phyloP scores from a whole-genome alignment of 2,329 filamentous ascomycete genomes.

The Colletotrichum sp. region DNA sequence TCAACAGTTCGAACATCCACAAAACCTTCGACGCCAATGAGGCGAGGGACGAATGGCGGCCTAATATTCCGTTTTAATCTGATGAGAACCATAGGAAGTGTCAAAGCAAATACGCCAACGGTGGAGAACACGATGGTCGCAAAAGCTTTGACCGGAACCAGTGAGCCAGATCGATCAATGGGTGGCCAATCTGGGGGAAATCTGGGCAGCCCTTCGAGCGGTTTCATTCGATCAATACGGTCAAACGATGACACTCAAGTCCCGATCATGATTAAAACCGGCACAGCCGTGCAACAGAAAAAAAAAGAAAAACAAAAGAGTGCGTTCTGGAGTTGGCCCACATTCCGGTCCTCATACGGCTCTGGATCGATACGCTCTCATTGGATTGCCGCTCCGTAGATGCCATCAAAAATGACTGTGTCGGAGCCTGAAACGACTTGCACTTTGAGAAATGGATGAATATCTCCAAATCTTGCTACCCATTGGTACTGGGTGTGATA shows the following conservation, averaged over 20 bases:
- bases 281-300: not conserved
- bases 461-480: not conserved
- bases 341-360: not conserved
- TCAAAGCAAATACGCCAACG: not conserved
- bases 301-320: not conserved
- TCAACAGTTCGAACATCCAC: not conserved
- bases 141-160: not conserved
- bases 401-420: not conserved
- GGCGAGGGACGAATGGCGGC: not conserved
- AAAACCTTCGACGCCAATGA: not conserved
- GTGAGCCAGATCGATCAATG: not conserved
- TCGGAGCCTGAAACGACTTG: not conserved
- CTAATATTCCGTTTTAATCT: not conserved
- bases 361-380: not conserved
- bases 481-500: not conserved
- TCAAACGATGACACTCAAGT: not conserved
- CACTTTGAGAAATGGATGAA: not conserved
- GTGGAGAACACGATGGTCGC: not conserved
- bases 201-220: not conserved
- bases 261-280: not conserved
- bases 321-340: not conserved
- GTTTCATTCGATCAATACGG: not conserved
- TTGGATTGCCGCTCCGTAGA: not conserved
- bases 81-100: not conserved
- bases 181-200: not conserved